Percentiles rank a stretch among this genome's conserved stretches.
These are phyloP conservation scores for Fusarium sp. DNA, from an alignment of 2,329 filamentous ascomycete genomes.

Conservation along the genomic window DNA sequence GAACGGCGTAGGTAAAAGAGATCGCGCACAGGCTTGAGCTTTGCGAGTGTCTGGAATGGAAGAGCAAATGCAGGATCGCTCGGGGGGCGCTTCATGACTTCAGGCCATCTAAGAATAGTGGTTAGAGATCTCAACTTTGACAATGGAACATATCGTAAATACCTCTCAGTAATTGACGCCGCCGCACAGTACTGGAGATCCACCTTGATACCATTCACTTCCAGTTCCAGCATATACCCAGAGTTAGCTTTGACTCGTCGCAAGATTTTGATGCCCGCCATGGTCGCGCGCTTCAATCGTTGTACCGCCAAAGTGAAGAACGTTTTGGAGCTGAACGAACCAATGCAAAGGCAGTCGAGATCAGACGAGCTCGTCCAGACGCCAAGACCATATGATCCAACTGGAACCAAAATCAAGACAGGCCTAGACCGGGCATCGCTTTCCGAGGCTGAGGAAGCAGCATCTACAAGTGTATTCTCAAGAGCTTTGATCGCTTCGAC, in stretches of 20 bases:
- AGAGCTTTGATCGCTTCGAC: constrained; percentile 63
- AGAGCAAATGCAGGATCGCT: constrained; percentile 70
- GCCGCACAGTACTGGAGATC: constrained; percentile 79
- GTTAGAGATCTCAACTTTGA: not conserved
- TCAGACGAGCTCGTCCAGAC: constrained; percentile 74
- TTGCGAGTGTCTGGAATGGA: constrained; percentile 68
- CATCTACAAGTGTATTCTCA: constrained; percentile 58
- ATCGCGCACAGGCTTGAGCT: constrained; percentile 76
- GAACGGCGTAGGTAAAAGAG: constrained; percentile 72
- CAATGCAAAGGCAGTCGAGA: constrained; percentile 76
- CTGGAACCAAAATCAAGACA: constrained; percentile 68
- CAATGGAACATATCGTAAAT: constrained; percentile 13
- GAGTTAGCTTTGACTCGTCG: constrained; percentile 71
- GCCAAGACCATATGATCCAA: constrained; percentile 76
- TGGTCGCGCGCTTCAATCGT: constrained; percentile 64
- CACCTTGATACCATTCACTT: constrained; percentile 70
- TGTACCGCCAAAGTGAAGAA: constrained; percentile 74
- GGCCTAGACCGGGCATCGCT: constrained; percentile 41
- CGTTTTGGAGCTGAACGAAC: constrained; percentile 70
- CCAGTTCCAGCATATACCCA: constrained; percentile 76
- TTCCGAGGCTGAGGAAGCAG: constrained; percentile 30
- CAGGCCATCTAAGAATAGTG: constrained; percentile 58
- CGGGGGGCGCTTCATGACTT: constrained; percentile 62
- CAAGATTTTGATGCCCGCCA: constrained; percentile 64
- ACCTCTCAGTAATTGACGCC: constrained; percentile 66